phyloP scores from a whole-genome alignment of 2,329 filamentous ascomycete species.

The Colletotrichum noveboracense region DNA sequence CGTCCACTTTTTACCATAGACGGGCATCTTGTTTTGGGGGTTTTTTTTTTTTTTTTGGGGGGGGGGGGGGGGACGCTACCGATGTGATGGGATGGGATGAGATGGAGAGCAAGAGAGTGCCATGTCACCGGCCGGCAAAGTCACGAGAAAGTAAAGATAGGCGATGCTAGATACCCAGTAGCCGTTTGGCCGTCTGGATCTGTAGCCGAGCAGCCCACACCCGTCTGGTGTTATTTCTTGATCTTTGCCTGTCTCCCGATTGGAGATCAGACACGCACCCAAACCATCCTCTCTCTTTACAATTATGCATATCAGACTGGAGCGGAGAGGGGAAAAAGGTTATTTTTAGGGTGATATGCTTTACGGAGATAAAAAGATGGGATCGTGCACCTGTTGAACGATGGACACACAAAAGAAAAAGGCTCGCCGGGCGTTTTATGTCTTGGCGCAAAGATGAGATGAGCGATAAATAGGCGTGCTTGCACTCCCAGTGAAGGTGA shows the following conservation, averaged over 20 bases:
- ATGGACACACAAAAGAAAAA: not conserved
- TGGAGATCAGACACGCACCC: not conserved
- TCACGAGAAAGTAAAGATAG: not conserved
- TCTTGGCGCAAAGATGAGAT: not conserved
- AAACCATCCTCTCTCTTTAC: not conserved
- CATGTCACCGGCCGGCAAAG: not conserved
- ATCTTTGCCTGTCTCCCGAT: not conserved
- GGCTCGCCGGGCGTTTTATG: not conserved
- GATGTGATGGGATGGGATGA: not conserved
- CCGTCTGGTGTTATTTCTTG: not conserved
- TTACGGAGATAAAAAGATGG: not conserved
- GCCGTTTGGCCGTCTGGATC: not conserved
- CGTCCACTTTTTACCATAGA: not conserved
- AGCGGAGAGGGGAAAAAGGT: not conserved
- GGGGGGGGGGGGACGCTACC: not conserved
- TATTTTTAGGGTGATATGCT: not conserved
- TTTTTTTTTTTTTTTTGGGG: not conserved
- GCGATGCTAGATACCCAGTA: not conserved
- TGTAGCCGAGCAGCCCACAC: not conserved
- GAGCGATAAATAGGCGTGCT: not conserved
- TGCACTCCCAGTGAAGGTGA: not conserved
- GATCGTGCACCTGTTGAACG: not conserved
- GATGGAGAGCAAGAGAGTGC: not conserved
- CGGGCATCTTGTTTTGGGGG: not conserved
- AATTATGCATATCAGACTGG: not conserved